phyloP scores from a whole-genome alignment of 805 yeast species.

The Komagataella pseudopastoris region DNA sequence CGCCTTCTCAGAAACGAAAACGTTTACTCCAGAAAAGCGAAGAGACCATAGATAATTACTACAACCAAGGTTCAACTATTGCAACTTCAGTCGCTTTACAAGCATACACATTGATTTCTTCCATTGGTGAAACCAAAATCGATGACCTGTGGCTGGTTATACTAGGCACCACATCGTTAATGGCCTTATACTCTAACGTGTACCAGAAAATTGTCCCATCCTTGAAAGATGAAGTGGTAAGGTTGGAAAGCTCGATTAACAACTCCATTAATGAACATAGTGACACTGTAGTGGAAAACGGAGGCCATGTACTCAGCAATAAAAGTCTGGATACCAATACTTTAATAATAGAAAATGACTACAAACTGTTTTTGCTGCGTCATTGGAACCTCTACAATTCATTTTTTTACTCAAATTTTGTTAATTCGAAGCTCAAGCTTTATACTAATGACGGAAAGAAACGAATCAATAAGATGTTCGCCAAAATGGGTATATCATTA shows the following conservation, averaged over 20 bases:
- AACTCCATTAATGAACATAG: constrained; percentile 3
- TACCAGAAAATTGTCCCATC: constrained; percentile 64
- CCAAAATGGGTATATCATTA: constrained; percentile 89
- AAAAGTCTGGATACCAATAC: constrained; percentile 18
- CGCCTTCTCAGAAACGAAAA: constrained; percentile 24
- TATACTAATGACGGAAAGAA: constrained; percentile 92
- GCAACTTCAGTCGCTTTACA: constrained; percentile 67
- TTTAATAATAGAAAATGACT: constrained; percentile 68
- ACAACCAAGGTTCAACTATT: constrained; percentile 70
- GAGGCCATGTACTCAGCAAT: constrained; percentile 6
- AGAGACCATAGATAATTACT: constrained; percentile 55
- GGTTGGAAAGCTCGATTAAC: constrained; percentile 36
- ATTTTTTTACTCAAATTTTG: constrained; percentile 81
- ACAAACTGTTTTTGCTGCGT: constrained; percentile 69
- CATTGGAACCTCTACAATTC: constrained; percentile 92
- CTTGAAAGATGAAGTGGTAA: constrained; percentile 67
- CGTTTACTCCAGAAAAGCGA: constrained; percentile 32
- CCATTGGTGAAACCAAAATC: constrained; percentile 68
- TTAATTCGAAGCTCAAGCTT: constrained; percentile 71
- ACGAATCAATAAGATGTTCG: constrained; percentile 79
- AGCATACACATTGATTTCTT: constrained; percentile 64
- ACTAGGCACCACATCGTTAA: constrained; percentile 77
- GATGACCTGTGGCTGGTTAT: constrained; percentile 76
- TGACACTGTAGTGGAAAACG: constrained; percentile 3
- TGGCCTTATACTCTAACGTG: constrained; percentile 57